Evolutionary conservation across 805 yeast genomes (phyloP).

Genomic region (Saccharomycopsis javanensis): DNA sequence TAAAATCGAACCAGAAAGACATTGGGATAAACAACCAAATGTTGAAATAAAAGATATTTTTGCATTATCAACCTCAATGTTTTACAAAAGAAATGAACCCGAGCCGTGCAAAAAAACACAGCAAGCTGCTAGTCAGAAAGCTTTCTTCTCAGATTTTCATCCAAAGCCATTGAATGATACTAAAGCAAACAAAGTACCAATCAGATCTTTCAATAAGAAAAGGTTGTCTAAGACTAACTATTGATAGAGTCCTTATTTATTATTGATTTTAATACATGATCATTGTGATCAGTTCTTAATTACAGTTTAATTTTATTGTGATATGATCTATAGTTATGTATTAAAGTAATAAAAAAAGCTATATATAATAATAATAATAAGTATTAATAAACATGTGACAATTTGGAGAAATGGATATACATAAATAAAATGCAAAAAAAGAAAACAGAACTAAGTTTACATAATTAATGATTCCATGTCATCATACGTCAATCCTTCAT

Average conservation of each 20-base stretch:
- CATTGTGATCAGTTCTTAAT: background rate
- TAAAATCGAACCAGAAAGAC: background rate
- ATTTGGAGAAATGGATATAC: background rate
- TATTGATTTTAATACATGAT: background rate
- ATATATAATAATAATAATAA: background rate
- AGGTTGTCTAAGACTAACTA: background rate
- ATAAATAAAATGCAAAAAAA: background rate
- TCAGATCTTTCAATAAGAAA: background rate
- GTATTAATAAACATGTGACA: background rate
- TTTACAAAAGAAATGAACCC: background rate
- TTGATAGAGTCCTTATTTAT: background rate
- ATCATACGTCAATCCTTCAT: constrained; percentile 10
- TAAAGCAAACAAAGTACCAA: background rate
- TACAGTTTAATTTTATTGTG: background rate
- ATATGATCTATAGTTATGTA: constrained; percentile 1
- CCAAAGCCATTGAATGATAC: background rate
- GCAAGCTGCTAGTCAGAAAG: background rate
- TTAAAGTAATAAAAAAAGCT: background rate
- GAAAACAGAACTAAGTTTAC: background rate
- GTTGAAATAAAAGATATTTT: background rate
- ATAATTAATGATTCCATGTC: constrained; percentile 13
- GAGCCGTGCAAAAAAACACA: background rate
- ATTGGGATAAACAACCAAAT: background rate
- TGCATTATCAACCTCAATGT: background rate
- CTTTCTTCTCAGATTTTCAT: background rate